phyloP scores from a whole-genome alignment of 306 rosid species.

The Albizia julibrissin region DNA sequence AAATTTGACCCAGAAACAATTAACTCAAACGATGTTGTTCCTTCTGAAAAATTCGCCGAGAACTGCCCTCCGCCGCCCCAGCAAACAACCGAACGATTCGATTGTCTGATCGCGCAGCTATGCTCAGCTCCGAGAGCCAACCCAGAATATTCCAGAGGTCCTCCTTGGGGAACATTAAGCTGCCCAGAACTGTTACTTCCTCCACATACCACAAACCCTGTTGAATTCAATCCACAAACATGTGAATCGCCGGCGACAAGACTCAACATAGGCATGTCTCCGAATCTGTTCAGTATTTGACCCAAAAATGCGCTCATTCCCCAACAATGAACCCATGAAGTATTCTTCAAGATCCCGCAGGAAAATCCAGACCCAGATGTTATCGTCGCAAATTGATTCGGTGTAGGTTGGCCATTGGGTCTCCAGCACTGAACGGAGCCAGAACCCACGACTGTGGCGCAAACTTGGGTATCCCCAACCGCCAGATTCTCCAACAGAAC shows the following conservation, averaged over 20 bases:
- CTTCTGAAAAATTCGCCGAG: constrained; percentile 29
- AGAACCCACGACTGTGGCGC: constrained; percentile 57
- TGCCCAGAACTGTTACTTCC: constrained; percentile 77
- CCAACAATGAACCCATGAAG: constrained; percentile 60
- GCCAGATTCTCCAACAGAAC: constrained; percentile 62
- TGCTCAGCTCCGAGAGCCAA: constrained; percentile 74
- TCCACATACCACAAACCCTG: constrained; percentile 59
- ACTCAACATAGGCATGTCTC: constrained; percentile 55
- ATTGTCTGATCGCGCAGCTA: constrained; percentile 64
- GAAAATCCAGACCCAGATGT: constrained; percentile 88
- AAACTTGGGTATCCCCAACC: constrained; percentile 69
- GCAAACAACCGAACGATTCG: constrained; percentile 67
- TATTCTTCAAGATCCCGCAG: constrained; percentile 60
- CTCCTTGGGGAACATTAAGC: constrained; percentile 51
- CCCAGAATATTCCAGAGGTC: constrained; percentile 46
- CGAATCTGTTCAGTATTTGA: constrained; percentile 46
- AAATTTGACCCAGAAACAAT: constrained; percentile 76
- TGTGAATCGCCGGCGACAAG: constrained; percentile 74
- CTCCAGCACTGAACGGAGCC: constrained; percentile 74
- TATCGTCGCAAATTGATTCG: constrained; percentile 49
- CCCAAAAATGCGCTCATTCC: constrained; percentile 44
- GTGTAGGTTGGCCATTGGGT: neutral
- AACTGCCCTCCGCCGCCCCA: constrained; percentile 76
- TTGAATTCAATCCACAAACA: constrained; percentile 70
- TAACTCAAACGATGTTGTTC: constrained; percentile 54